Evolutionary conservation across 108 stramenopile species (phyloP), one percentile per base, ranked within the genome.

Genomic region (Hondaea fermentalgiana): DNA sequence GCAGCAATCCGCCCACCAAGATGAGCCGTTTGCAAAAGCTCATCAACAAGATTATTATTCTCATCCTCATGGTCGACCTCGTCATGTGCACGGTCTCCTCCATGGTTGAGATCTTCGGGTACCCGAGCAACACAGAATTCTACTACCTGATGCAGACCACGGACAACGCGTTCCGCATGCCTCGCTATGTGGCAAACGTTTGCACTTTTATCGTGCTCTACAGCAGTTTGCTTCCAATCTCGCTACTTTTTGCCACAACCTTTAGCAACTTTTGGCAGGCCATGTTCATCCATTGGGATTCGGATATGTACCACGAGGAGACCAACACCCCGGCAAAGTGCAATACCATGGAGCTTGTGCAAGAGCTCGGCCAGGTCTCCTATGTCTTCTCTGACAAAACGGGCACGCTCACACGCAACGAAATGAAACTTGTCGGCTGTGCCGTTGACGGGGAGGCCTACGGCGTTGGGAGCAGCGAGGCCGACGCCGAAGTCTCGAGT

Each of bases 1-100:
- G 97, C 42, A 92, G 98, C 58, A 93, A 95, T 16, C 95, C 96
- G n/a, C 98, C 97, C 19, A 95, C 96, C 60, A 98, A 98, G 92
- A 96, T 98, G 87, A 96, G 96, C 90, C 93, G 95, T 55, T 72
- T 98, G 47, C 98, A 99, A 88, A 59, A 55, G 5, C 57, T 72
- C 64, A 91, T 94, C 42, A 94, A 94, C 88, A 87, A 55, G 45
- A 90, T 90, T 44, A 60, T 94, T 25, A 60, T 59, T 42, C 57
- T 94, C 44, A 92, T 94, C 59, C 72, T 94, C 89, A 43, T 45
- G 25, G 83, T 88, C 43, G 89, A 91, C 90, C 28, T 90, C 28
- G n/a, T 69, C 42, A 89, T 89, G 87, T 89, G 87, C 49, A 45
- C 92, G 42, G 12, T 94, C 5, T 90, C 76, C 10, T 83, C 76